Evolutionary conservation across 768 basidiomycete species (phyloP), one percentile per base, ranked within the genome.

Genomic region (Rhizopogon salebrosus): DNA sequence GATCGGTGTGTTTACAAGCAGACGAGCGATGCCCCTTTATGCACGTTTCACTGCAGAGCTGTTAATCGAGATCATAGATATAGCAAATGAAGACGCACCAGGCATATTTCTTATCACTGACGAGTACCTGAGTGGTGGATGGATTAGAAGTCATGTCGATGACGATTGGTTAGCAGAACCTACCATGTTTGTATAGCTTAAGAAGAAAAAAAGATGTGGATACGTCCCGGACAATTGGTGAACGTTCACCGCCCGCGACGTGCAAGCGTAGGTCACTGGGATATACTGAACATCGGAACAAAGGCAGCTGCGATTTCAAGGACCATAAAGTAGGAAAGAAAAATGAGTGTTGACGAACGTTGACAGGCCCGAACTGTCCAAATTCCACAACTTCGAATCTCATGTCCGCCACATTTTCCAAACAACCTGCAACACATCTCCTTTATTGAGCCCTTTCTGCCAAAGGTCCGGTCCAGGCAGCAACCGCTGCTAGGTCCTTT

Each of bases 1-100:
- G 81, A 67, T 93, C 90, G 49, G 83, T 87, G 66, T 95, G 93
- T 64, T 83, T 85, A 72, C 93, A 95, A 27, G 84, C 80, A 14
- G 90, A 91, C 14, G 92, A 94, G 45, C 93, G 83, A 71, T 95
- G 92, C 16, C 92, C 93, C 72, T 93, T 93, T 70, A 94, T 94
- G 74, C 93, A 95, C 59, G 90, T 88, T 75, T 89, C 89, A 69
- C 92, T 92, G 60, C 22, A 54, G 46, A 41, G 6, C 51, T 51
- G 54, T 52, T 52, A 51, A 51, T n/a, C 51, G 43, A 40, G 38
- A 13, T 14, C n/a, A 20, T n/a, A 24, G n/a, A 43, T 14, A 46
- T n/a, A n/a, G n/a, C n/a, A 34, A 26, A 16, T n/a, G 49, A 38
- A 56, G n/a, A 60, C 84, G 31, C 66, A 89, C 87, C 88, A 91